phyloP scores from a whole-genome alignment of 2,329 filamentous ascomycete species.

The Fusarium sp. region DNA sequence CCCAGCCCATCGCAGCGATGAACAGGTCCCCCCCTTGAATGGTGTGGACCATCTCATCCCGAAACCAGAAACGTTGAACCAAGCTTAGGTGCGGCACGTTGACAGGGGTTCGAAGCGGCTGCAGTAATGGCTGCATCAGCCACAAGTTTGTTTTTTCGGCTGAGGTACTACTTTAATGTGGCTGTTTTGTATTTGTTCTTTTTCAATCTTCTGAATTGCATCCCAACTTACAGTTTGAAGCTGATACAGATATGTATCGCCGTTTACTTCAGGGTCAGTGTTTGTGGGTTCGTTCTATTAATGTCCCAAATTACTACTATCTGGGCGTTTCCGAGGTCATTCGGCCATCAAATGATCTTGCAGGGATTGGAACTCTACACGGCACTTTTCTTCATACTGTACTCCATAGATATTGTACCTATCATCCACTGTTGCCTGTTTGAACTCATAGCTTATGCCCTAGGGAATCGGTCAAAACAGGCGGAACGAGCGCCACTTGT shows the following conservation, averaged over 20 bases:
- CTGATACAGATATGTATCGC: background rate
- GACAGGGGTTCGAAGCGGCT: constrained; percentile 43
- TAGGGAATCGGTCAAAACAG: background rate
- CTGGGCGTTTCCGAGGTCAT: background rate
- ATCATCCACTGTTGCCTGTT: background rate
- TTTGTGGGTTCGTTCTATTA: background rate
- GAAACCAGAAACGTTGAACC: constrained; percentile 44
- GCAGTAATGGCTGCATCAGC: constrained; percentile 35
- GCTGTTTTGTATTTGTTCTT: background rate
- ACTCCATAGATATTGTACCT: background rate
- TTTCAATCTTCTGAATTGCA: background rate
- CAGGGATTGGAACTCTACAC: background rate
- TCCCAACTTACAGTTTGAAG: background rate
- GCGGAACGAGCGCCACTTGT: background rate
- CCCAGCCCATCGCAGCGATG: background rate
- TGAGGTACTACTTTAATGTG: constrained; percentile 12
- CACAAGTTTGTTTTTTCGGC: constrained; percentile 38
- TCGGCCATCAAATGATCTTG: background rate
- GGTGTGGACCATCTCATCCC: constrained; percentile 31
- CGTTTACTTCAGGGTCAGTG: background rate
- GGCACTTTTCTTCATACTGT: background rate
- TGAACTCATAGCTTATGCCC: background rate
- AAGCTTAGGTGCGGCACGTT: constrained; percentile 45
- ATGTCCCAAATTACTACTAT: background rate
- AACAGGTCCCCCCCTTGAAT: constrained; percentile 14